Evolutionary conservation across 768 basidiomycete genomes (phyloP).

Genomic region (Hericium rajendrae): DNA sequence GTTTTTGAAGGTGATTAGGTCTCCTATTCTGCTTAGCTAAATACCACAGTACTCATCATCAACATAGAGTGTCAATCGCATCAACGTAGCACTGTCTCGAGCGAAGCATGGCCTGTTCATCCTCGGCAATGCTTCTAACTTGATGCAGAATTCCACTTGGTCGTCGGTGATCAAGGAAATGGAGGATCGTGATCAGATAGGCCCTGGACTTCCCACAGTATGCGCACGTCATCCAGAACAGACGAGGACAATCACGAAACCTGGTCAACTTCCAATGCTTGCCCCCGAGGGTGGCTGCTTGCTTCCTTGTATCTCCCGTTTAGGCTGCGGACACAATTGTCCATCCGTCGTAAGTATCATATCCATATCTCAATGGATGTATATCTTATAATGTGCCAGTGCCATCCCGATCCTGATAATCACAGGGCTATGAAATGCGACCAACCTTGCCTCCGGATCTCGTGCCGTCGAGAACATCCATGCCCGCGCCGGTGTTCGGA

Average conservation of each 20-base stretch:
- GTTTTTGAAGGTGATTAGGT: conserved; percentile 51
- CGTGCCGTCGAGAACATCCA: conserved; percentile 18
- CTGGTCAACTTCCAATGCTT: conserved; percentile 5
- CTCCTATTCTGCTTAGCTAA: background rate
- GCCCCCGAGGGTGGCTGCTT: conserved; percentile 23
- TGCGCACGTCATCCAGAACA: conserved; percentile 10
- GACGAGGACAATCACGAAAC: background rate
- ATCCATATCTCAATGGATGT: background rate
- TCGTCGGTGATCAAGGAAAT: conserved; percentile 45
- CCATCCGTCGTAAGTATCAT: conserved; percentile 15
- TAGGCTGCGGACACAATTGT: conserved; percentile 24
- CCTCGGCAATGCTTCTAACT: conserved; percentile 53
- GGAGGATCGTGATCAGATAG: conserved; percentile 27
- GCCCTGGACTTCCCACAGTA: conserved; percentile 3
- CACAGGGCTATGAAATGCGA: conserved; percentile 17
- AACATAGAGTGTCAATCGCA: conserved; percentile 22
- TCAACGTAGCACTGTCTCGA: conserved; percentile 58
- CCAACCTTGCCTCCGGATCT: conserved; percentile 15
- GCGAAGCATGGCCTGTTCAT: conserved; percentile 69
- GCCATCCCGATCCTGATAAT: conserved; percentile 16
- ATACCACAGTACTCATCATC: background rate
- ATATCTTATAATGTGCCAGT: conserved; percentile 1
- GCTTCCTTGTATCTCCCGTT: conserved; percentile 17
- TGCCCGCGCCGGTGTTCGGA: conserved; percentile 20
- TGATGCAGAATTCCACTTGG: conserved; percentile 53